Evolutionary conservation across 169 alveolate species (phyloP).

Genomic region (Plasmodium gonderi): DNA sequence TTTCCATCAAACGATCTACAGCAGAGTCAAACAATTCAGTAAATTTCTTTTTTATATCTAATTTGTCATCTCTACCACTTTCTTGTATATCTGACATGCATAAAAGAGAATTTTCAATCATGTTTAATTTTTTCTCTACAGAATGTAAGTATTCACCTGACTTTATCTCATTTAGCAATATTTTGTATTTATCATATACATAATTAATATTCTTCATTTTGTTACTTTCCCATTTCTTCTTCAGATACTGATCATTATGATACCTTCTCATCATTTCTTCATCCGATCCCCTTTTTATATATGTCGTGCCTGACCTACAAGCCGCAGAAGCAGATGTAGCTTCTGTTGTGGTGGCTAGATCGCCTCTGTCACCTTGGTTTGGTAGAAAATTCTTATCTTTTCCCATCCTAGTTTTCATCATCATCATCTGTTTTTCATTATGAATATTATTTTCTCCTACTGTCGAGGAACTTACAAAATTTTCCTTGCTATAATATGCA

Average conservation of each 20-base stretch:
- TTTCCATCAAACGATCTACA: constrained; percentile 19
- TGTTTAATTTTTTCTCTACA: constrained; percentile 24
- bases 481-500: not conserved
- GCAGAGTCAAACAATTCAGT: constrained; percentile 29
- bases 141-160: constrained; percentile 50
- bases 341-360: not conserved
- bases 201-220: constrained; percentile 9
- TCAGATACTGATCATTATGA: not conserved
- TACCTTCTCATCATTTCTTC: not conserved
- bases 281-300: not conserved
- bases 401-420: not conserved
- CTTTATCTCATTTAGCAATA: constrained; percentile 26
- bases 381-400: not conserved
- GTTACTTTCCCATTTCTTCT: not conserved
- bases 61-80: not conserved
- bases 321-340: not conserved
- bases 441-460: not conserved
- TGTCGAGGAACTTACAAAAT: not conserved
- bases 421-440: not conserved
- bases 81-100: constrained; percentile 15
- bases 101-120: constrained; percentile 40
- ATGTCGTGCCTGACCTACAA: not conserved
- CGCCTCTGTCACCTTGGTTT: not conserved
- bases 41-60: constrained; percentile 18
- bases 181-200: constrained; percentile 60